Percentiles rank a stretch among this genome's conserved stretches.
phyloP scores from a whole-genome alignment of 495 filamentous ascomycete genomes.

The Parathielavia hyrcaniae region DNA sequence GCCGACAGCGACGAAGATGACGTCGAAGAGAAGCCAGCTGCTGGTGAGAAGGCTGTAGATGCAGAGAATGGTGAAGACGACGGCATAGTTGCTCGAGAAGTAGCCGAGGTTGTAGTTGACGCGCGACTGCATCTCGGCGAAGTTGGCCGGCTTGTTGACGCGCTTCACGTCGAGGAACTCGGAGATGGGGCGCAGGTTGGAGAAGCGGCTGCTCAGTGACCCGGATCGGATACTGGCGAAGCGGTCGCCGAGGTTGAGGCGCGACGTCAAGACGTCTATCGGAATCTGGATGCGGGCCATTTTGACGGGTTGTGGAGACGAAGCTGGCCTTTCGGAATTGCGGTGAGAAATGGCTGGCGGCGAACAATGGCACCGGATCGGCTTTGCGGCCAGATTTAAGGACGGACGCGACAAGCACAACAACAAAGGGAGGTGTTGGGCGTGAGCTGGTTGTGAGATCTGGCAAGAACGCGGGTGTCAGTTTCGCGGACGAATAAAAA shows the following conservation, averaged over 20 bases:
- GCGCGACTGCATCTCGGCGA: slow-evolving; percentile 83
- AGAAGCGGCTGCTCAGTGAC: slow-evolving; percentile 72
- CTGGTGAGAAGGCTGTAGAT: slow-evolving; percentile 94
- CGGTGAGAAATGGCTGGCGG: not conserved
- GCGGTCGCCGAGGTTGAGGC: slow-evolving; percentile 66
- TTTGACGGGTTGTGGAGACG: slow-evolving; percentile 13
- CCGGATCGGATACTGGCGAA: slow-evolving; percentile 74
- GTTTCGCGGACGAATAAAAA: slow-evolving; percentile 25
- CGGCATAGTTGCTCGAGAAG: slow-evolving; percentile 97
- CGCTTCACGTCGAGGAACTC: slow-evolving; percentile 97
- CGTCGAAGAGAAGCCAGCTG: slow-evolving; percentile 75
- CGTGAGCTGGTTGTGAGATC: slow-evolving; percentile 20
- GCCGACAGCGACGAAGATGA: slow-evolving; percentile 74
- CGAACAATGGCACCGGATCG: not conserved
- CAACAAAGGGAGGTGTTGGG: slow-evolving; percentile 5
- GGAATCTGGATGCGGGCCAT: slow-evolving; percentile 92
- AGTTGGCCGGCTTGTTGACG: slow-evolving; percentile 85
- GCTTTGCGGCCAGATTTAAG: not conserved
- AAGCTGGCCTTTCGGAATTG: not conserved
- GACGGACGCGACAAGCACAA: slow-evolving; percentile 3
- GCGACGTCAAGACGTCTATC: slow-evolving; percentile 82
- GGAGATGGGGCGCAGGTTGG: slow-evolving; percentile 83
- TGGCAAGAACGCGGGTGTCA: slow-evolving; percentile 29
- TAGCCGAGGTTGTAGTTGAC: slow-evolving; percentile 96
- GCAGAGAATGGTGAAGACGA: slow-evolving; percentile 86